Conservation (phyloP, 2,329 filamentous ascomycete species). For the Lasiodiplodia gonubiensis region DNA sequence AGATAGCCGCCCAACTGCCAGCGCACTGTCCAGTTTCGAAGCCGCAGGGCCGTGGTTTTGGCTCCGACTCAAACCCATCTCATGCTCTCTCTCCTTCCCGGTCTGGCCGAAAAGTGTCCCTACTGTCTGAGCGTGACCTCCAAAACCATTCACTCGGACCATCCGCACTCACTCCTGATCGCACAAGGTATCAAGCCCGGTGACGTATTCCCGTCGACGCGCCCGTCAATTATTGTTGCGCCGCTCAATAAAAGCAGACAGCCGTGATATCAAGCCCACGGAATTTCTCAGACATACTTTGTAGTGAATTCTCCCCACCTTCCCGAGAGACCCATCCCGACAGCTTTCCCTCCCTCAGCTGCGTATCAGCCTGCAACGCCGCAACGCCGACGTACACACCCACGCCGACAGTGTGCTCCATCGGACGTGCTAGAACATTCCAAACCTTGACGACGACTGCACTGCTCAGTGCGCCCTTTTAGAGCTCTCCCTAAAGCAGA, state of each 20-base stretch:
- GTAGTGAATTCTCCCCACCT: background rate
- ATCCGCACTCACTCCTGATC: background rate
- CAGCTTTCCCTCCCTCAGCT: constrained; percentile 3
- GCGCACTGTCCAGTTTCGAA: background rate
- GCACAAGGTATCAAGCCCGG: too few species aligned
- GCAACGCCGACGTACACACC: constrained; percentile 3
- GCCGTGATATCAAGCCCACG: background rate
- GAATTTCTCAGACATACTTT: background rate
- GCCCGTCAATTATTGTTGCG: background rate
- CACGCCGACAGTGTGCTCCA: background rate
- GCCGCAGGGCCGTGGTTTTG: background rate
- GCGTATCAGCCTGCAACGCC: constrained; percentile 26
- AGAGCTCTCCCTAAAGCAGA: background rate
- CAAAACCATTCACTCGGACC: background rate
- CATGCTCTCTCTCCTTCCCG: background rate
- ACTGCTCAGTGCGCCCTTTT: background rate
- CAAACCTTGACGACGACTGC: background rate
- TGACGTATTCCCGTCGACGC: background rate
- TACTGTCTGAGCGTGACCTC: background rate
- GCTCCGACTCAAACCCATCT: background rate
- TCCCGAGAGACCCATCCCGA: background rate
- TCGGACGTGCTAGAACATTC: background rate
- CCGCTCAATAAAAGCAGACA: background rate
- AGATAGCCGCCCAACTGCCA: background rate
- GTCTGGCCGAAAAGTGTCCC: background rate